phyloP scores from a whole-genome alignment of 768 basidiomycete species.

The Strobilomyces dryophilus region DNA sequence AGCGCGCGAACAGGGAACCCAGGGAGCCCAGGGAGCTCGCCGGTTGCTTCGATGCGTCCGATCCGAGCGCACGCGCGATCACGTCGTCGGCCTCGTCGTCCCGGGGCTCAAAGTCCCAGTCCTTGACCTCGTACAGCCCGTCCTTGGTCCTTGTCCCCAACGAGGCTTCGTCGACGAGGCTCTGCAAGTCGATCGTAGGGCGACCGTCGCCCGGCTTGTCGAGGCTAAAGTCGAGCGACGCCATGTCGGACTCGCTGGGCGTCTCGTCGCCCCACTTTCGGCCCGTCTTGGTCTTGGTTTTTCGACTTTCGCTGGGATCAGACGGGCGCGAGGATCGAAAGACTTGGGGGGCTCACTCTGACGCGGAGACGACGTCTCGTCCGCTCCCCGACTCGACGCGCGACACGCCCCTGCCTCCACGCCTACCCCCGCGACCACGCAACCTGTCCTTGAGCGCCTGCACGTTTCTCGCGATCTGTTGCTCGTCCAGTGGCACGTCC shows the following conservation, averaged over 20 bases:
- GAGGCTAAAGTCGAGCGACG: constrained; percentile 81
- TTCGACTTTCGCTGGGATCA: constrained; percentile 52
- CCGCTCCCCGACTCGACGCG: constrained; percentile 52
- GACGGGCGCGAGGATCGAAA: background rate
- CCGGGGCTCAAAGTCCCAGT: constrained; percentile 73
- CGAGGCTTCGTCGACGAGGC: constrained; percentile 65
- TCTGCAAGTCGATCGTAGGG: constrained; percentile 48
- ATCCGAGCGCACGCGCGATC: constrained; percentile 56
- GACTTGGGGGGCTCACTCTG: constrained; percentile 54
- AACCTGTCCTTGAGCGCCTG: constrained; percentile 84
- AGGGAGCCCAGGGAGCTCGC: constrained; percentile 56
- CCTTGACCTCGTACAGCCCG: constrained; percentile 70
- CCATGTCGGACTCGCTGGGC: constrained; percentile 86
- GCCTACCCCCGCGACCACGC: constrained; percentile 66
- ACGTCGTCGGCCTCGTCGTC: constrained; percentile 46
- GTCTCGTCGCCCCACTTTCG: constrained; percentile 91
- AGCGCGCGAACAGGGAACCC: constrained; percentile 76
- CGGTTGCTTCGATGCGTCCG: constrained; percentile 34
- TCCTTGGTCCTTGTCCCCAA: constrained; percentile 73
- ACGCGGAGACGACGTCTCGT: constrained; percentile 57
- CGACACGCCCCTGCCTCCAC: constrained; percentile 45
- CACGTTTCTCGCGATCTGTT: constrained; percentile 90
- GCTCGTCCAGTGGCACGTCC: constrained; percentile 65
- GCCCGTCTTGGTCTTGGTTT: constrained; percentile 63
- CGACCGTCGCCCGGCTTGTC: constrained; percentile 44